phyloP scores from a whole-genome alignment of 768 basidiomycete genomes.

The Clavaria fumosa region DNA sequence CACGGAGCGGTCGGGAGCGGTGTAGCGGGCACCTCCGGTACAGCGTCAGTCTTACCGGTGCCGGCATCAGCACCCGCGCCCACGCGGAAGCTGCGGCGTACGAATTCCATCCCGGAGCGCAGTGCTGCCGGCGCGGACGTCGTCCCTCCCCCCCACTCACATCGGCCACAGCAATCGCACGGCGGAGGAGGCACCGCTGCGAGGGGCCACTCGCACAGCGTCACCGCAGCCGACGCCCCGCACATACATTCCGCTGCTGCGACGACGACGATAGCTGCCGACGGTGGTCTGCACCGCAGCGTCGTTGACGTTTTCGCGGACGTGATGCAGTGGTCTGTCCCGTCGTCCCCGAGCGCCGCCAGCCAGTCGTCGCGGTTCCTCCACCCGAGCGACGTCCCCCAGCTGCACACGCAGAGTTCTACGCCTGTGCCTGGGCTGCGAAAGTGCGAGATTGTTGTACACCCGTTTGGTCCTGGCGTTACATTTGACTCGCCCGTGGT shows the following conservation, averaged over 20 bases:
- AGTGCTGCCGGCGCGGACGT: too few species aligned
- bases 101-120: too few species aligned
- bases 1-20: conserved; percentile 13
- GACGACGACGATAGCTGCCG: conserved; percentile 14
- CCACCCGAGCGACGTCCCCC: conserved; percentile 15
- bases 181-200: too few species aligned
- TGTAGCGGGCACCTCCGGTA: too few species aligned
- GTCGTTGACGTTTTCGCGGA: conserved; percentile 58
- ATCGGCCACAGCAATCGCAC: too few species aligned
- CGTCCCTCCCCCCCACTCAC: too few species aligned
- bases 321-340: conserved; percentile 41
- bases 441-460: conserved; percentile 26
- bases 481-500: conserved; percentile 43
- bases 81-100: too few species aligned
- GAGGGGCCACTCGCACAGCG: conserved; percentile 75
- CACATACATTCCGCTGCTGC: conserved; percentile 19
- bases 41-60: too few species aligned
- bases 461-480: conserved; percentile 54
- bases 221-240: conserved; percentile 53
- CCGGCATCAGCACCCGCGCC: too few species aligned
- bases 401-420: conserved; percentile 13
- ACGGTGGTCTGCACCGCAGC: too few species aligned
- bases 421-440: too few species aligned
- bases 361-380: conserved; percentile 22
- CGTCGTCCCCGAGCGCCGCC: conserved; percentile 24